Conservation (phyloP, 352 stramenopile genomes). For the Halophytophthora polymorphica region DNA sequence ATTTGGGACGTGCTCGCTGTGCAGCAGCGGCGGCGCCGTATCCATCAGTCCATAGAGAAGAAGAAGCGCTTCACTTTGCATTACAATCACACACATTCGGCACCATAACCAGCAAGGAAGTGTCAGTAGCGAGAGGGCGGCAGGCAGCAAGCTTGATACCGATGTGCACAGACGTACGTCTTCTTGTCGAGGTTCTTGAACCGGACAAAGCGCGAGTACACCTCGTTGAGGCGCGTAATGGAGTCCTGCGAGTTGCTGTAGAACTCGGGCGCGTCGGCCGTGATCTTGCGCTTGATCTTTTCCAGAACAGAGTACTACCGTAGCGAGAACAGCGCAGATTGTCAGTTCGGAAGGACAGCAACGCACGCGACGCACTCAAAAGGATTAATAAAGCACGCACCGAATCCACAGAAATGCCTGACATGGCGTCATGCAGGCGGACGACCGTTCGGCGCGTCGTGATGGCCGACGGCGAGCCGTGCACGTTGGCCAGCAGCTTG, state of each 20-base stretch:
- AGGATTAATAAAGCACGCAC: conserved; percentile 20
- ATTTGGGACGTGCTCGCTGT: conserved; percentile 5
- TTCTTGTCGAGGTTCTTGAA: conserved; percentile 75
- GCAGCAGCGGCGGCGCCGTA: conserved; percentile 18
- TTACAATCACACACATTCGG: conserved; percentile 1
- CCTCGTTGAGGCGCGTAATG: conserved; percentile 58
- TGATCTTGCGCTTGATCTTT: conserved; percentile 77
- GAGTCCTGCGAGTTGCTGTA: conserved; percentile 41
- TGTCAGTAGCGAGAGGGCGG: background rate
- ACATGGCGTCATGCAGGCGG: conserved; percentile 46
- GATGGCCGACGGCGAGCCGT: conserved; percentile 52
- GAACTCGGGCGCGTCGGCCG: conserved; percentile 35
- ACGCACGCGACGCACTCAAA: no score
- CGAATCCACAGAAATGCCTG: conserved; percentile 24
- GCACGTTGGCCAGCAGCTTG: conserved; percentile 47
- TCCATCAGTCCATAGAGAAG: conserved; percentile 73
- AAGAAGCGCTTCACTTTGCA: conserved; percentile 54
- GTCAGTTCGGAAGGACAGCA: background rate
- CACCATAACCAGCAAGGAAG: background rate
- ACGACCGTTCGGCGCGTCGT: conserved; percentile 55
- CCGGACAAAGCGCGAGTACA: conserved; percentile 77
- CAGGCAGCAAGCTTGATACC: background rate
- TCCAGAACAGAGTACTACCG: conserved; percentile 63
- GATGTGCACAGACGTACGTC: conserved; percentile 30
- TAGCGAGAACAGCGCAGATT: conserved; percentile 1